Conservation (phyloP, 495 filamentous ascomycete species). For the Trichocladium antarcticum region DNA sequence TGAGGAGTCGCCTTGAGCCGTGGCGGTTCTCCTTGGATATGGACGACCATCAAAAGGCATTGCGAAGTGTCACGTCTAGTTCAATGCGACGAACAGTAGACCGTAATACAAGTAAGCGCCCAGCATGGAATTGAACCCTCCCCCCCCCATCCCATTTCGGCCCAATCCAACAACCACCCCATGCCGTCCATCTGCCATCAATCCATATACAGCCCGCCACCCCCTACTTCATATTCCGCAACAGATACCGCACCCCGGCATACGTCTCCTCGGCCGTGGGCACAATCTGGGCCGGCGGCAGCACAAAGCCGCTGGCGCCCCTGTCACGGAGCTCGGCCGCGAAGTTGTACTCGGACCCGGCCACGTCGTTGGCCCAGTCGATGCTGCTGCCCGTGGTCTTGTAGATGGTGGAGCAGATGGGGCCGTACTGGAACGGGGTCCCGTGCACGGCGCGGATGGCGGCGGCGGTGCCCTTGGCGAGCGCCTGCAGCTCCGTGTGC, state of each 20-base stretch:
- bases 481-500: conserved; percentile 35
- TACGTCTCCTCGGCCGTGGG: conserved; percentile 43
- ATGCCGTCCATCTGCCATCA: too few relatives aligned
- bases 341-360: conserved; percentile 42
- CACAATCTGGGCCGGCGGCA: conserved; percentile 46
- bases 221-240: conserved; percentile 31
- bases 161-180: too few relatives aligned
- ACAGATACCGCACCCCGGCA: conserved; percentile 44
- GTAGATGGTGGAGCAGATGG: conserved; percentile 50
- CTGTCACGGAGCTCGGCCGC: conserved; percentile 41
- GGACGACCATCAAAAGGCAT: too few relatives aligned
- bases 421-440: conserved; percentile 40
- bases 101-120: too few relatives aligned
- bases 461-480: conserved; percentile 31
- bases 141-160: too few relatives aligned
- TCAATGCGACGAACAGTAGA: too few relatives aligned
- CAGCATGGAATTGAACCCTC: too few relatives aligned
- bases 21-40: background rate
- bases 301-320: conserved; percentile 44
- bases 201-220: too few relatives aligned
- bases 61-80: too few relatives aligned
- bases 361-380: conserved; percentile 46
- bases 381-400: conserved; percentile 43
- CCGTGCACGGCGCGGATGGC: conserved; percentile 39
- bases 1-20: too few relatives aligned